These are phyloP conservation scores for Leishmania mexicana DNA, from an alignment of 208 protist species.

Conservation along the genomic window DNA sequence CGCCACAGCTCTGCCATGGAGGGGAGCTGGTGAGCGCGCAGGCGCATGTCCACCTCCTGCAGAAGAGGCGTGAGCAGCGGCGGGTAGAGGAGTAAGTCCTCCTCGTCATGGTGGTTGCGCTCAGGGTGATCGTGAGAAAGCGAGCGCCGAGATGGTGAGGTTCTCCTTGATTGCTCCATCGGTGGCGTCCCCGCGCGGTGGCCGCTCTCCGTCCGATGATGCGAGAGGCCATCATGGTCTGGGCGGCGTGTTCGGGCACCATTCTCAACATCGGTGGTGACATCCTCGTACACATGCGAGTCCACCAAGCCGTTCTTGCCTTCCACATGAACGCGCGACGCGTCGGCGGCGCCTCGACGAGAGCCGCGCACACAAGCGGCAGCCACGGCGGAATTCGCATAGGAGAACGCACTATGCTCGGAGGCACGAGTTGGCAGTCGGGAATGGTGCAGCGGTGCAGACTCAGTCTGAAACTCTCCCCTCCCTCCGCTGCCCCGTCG, in stretches of 20 bases:
- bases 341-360: background rate
- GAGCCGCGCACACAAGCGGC: background rate
- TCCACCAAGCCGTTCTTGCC: constrained; percentile 13
- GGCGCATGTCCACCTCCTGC: constrained; percentile 34
- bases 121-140: background rate
- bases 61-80: constrained; percentile 43
- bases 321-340: background rate
- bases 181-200: background rate
- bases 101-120: background rate
- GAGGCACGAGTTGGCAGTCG: background rate
- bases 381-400: background rate
- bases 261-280: background rate
- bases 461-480: background rate
- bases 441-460: background rate
- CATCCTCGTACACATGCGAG: constrained; percentile 1
- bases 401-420: background rate
- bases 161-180: background rate
- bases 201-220: background rate
- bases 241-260: background rate
- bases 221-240: background rate
- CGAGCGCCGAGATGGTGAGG: background rate
- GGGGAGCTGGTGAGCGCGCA: constrained; percentile 25
- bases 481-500: background rate
- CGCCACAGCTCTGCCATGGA: constrained; percentile 36
- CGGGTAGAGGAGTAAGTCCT: constrained; percentile 13